These are phyloP conservation scores for Microcos paniculata DNA, from an alignment of 345 rosid genomes.

Conservation along the genomic window DNA sequence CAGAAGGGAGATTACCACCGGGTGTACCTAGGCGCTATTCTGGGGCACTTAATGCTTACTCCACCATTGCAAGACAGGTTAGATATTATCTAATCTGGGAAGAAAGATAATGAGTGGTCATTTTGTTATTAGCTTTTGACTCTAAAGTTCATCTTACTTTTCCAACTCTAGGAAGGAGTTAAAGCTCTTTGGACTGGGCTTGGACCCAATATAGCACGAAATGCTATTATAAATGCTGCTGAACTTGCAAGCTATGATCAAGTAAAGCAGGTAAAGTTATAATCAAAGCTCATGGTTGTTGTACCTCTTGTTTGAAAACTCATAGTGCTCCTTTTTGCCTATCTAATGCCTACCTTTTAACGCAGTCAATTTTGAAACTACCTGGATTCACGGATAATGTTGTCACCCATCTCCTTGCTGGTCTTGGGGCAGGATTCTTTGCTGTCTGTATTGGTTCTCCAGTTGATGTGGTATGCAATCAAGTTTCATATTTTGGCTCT, in stretches of 20 bases:
- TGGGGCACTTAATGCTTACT: slow-evolving; percentile 92
- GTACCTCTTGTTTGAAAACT: slow-evolving; percentile 6
- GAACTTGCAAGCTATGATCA: slow-evolving; percentile 97
- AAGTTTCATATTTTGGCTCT: slow-evolving; percentile 10
- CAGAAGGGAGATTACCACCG: slow-evolving; percentile 93
- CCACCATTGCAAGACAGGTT: slow-evolving; percentile 93
- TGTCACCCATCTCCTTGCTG: slow-evolving; percentile 88
- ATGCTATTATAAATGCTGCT: slow-evolving; percentile 97
- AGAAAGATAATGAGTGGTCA: slow-evolving; percentile 9
- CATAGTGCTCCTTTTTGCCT: not conserved
- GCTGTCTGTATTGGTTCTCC: slow-evolving; percentile 99
- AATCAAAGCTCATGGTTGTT: not conserved
- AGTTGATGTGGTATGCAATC: slow-evolving; percentile 87
- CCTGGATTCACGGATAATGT: slow-evolving; percentile 95
- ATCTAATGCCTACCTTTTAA: slow-evolving; percentile 15
- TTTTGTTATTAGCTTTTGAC: slow-evolving; percentile 9
- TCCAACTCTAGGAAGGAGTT: slow-evolving; percentile 75
- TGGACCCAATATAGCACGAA: slow-evolving; percentile 91
- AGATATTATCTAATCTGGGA: slow-evolving; percentile 18
- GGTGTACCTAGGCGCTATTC: slow-evolving; percentile 95
- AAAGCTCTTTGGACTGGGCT: slow-evolving; percentile 95
- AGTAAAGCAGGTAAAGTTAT: slow-evolving; percentile 71
- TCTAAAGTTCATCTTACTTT: slow-evolving; percentile 23
- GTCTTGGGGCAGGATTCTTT: slow-evolving; percentile 95
- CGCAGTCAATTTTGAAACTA: slow-evolving; percentile 88